A percentile compares a stretch with the other conserved stretches of the same genome.
Conservation (phyloP, 2,329 filamentous ascomycete genomes). For the Dactylellina drechsleri region DNA sequence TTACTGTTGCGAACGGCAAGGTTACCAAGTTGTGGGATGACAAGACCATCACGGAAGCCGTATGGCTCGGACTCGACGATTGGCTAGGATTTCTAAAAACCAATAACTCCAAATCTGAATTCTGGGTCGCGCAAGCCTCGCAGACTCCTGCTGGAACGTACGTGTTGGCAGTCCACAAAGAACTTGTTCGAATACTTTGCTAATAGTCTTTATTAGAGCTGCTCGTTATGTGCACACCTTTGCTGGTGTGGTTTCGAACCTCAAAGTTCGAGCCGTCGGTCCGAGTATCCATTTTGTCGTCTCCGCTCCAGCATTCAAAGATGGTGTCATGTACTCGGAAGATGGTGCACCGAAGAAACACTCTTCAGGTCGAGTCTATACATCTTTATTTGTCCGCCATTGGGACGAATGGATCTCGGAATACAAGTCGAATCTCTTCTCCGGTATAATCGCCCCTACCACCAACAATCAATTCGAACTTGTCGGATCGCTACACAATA, state of each 20-base stretch:
- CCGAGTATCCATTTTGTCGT: constrained; percentile 68
- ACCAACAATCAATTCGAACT: constrained; percentile 59
- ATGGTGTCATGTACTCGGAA: constrained; percentile 76
- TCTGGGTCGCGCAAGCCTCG: constrained; percentile 52
- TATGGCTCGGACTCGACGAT: constrained; percentile 78
- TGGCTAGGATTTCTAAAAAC: constrained; percentile 68
- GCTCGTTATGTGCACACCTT: constrained; percentile 64
- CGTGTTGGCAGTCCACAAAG: neutral
- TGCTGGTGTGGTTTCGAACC: constrained; percentile 68
- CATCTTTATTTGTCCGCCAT: constrained; percentile 79
- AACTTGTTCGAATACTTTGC: constrained; percentile 12
- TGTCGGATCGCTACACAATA: constrained; percentile 66
- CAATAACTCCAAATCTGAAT: constrained; percentile 62
- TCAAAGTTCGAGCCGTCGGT: constrained; percentile 69
- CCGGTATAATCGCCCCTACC: constrained; percentile 69
- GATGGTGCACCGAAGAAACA: constrained; percentile 70
- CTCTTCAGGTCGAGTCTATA: constrained; percentile 77
- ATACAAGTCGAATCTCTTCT: constrained; percentile 78
- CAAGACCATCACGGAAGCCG: constrained; percentile 73
- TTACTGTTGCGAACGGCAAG: constrained; percentile 69
- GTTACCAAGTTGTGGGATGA: constrained; percentile 74
- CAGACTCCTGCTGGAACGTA: neutral
- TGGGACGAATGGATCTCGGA: constrained; percentile 81
- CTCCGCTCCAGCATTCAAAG: constrained; percentile 73
- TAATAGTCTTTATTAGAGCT: constrained; percentile 56